Evolutionary conservation across 805 yeast species (phyloP).

Genomic region (Candida koratica): DNA sequence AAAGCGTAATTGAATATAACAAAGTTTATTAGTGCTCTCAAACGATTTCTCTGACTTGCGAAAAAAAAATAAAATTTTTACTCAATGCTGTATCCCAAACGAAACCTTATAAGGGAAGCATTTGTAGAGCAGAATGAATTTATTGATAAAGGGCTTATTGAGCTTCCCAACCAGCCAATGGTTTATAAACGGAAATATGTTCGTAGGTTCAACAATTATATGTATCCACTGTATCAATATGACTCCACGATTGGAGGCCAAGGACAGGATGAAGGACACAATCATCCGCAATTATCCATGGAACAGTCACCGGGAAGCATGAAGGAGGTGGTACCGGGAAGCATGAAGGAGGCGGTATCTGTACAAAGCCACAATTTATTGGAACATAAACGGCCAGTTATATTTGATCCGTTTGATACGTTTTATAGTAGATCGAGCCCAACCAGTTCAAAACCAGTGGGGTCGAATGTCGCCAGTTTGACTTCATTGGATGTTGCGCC

Average conservation of each 20-base stretch:
- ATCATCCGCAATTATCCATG: neutral
- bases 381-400: slow-evolving; percentile 6
- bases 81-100: slow-evolving; percentile 12
- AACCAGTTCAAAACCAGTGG: neutral
- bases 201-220: slow-evolving; percentile 2
- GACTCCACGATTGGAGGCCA: neutral
- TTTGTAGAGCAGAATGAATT: slow-evolving; percentile 32
- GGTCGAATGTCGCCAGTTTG: neutral
- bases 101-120: slow-evolving; percentile 26
- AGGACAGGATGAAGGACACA: neutral
- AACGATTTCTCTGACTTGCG: no score
- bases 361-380: neutral
- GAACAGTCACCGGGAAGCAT: slow-evolving; percentile 1
- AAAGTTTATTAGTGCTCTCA: no score
- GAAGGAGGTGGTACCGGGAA: neutral
- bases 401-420: slow-evolving; percentile 9
- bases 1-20: no score
- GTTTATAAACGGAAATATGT: slow-evolving; percentile 11
- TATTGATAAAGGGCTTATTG: slow-evolving; percentile 30
- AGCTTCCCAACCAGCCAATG: slow-evolving; percentile 31
- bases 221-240: slow-evolving; percentile 1
- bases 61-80: no score
- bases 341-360: neutral
- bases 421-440: neutral
- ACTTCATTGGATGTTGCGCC: neutral